phyloP scores from a whole-genome alignment of 1,139 yeast species.

The Sugiyamaella neomexicana region DNA sequence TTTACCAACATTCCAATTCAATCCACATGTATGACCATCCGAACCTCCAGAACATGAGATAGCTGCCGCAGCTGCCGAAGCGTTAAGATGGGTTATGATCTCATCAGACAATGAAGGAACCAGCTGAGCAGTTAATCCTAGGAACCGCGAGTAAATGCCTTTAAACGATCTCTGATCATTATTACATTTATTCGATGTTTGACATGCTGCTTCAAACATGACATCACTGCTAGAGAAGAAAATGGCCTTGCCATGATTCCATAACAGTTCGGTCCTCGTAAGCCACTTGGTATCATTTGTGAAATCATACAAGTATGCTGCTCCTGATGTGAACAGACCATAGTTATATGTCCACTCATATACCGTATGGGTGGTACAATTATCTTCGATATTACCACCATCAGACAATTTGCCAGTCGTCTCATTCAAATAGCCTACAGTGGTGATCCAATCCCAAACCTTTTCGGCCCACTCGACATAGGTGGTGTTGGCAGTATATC shows the following conservation, averaged over 20 bases:
- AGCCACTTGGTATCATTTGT: constrained; percentile 72
- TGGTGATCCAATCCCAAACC: constrained; percentile 80
- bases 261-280: constrained; percentile 44
- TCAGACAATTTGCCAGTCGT: constrained; percentile 53
- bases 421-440: constrained; percentile 52
- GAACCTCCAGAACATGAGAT: constrained; percentile 79
- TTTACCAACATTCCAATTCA: constrained; percentile 66
- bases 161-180: constrained; percentile 90
- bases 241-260: constrained; percentile 51
- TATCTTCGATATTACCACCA: constrained; percentile 66
- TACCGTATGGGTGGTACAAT: constrained; percentile 60
- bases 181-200: constrained; percentile 60
- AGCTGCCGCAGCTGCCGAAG: constrained; percentile 80
- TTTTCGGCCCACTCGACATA: constrained; percentile 79
- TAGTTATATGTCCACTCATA: constrained; percentile 88
- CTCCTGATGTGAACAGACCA: constrained; percentile 76
- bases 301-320: constrained; percentile 76
- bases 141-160: constrained; percentile 73
- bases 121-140: constrained; percentile 72
- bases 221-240: constrained; percentile 63
- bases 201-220: constrained; percentile 84
- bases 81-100: constrained; percentile 53
- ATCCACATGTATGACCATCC: constrained; percentile 89
- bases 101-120: constrained; percentile 61
- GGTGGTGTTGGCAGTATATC: constrained; percentile 69